Conservation (phyloP, 1,139 yeast genomes). For the Geotrichum fermentans region DNA sequence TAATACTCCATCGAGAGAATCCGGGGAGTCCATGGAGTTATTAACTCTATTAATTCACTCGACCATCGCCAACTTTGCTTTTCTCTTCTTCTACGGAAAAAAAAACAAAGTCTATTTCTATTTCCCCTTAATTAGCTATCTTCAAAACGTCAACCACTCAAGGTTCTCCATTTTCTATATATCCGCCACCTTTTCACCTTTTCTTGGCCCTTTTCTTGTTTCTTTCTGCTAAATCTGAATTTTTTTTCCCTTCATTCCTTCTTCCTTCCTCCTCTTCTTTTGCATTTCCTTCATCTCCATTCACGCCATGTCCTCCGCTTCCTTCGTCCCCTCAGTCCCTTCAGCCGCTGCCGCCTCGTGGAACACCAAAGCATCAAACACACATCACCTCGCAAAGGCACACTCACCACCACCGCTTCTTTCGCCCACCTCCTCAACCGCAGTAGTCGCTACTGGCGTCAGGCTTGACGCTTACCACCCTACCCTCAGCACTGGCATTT, state of each 20-base stretch:
- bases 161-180: too few relatives aligned
- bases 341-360: conserved; percentile 16
- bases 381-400: conserved; percentile 8
- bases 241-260: neutral
- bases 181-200: too few relatives aligned
- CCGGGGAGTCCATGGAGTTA: too few relatives aligned
- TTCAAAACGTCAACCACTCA: too few relatives aligned
- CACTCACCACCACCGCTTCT: conserved; percentile 6
- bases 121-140: too few relatives aligned
- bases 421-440: conserved; percentile 11
- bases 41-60: too few relatives aligned
- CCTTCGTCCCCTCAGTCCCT: neutral
- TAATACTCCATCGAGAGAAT: too few relatives aligned
- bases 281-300: neutral
- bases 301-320: neutral
- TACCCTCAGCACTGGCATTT: conserved; percentile 32
- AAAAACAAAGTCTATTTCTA: neutral
- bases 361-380: conserved; percentile 3
- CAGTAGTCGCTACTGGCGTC: conserved; percentile 15
- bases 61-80: neutral
- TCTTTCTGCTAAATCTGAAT: neutral
- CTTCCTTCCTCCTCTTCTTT: neutral
- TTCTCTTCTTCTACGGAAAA: neutral
- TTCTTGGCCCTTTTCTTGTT: too few relatives aligned
- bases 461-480: conserved; percentile 33